Conservation (phyloP, 208 protist species). For the Trypanosoma conorhini region DNA sequence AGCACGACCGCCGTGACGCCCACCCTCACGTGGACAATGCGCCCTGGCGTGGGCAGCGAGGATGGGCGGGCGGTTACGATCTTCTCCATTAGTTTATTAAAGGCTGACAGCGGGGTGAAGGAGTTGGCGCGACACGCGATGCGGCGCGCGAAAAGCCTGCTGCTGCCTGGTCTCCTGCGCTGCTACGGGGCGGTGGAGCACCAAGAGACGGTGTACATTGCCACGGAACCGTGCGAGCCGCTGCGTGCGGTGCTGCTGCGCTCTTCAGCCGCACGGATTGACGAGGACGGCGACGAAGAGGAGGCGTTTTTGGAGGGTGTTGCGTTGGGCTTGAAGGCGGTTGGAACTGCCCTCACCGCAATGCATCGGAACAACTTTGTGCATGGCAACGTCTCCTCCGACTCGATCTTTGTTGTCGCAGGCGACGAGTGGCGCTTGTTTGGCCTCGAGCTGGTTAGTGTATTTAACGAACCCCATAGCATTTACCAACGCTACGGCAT, state of each 20-base stretch:
- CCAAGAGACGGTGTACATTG: conserved; percentile 77
- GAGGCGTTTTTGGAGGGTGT: conserved; percentile 38
- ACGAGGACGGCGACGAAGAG: conserved; percentile 23
- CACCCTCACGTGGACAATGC: conserved; percentile 54
- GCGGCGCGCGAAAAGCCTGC: conserved; percentile 72
- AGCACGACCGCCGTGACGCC: conserved; percentile 8
- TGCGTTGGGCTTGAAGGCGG: conserved; percentile 61
- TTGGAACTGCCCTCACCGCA: conserved; percentile 49
- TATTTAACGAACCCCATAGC: conserved; percentile 18
- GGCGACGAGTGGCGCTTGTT: conserved; percentile 82
- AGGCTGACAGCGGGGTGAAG: conserved; percentile 7
- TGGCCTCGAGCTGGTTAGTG: conserved; percentile 69
- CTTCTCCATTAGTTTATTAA: conserved; percentile 44
- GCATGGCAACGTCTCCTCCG: conserved; percentile 75
- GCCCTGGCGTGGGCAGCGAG: conserved; percentile 42
- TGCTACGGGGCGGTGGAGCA: conserved; percentile 74
- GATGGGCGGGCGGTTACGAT: conserved; percentile 55
- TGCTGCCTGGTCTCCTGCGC: conserved; percentile 72
- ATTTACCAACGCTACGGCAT: conserved; percentile 32
- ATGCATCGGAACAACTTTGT: conserved; percentile 78
- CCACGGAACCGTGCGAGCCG: conserved; percentile 71
- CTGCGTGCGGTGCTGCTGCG: conserved; percentile 40
- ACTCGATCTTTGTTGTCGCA: conserved; percentile 66
- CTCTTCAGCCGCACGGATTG: not conserved
- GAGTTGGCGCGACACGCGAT: conserved; percentile 63